Conservation (phyloP, 768 basidiomycete genomes). For the Boletus barrowsii region DNA sequence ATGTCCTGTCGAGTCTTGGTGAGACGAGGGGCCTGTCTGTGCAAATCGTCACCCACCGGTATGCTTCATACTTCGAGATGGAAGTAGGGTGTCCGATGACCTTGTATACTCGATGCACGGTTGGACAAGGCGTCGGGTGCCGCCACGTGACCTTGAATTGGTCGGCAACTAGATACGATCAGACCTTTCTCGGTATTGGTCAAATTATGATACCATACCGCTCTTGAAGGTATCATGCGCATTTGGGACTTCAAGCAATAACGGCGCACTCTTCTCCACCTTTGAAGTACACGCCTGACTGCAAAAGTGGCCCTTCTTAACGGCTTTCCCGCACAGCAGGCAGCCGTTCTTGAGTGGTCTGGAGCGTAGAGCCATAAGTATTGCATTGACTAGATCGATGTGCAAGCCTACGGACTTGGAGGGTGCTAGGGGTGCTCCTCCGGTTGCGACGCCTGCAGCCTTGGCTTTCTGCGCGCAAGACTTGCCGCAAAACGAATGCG, state of each 20-base stretch:
- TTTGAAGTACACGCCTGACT: constrained; percentile 51
- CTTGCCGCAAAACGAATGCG: constrained; percentile 63
- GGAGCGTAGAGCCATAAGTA: constrained; percentile 32
- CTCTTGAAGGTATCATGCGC: constrained; percentile 63
- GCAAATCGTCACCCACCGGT: constrained; percentile 42
- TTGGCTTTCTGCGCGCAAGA: constrained; percentile 53
- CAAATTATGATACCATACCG: constrained; percentile 38
- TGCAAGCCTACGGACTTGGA: constrained; percentile 30
- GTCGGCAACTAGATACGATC: constrained; percentile 45
- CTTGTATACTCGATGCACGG: constrained; percentile 63
- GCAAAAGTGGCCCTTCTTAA: constrained; percentile 66
- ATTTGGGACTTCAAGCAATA: constrained; percentile 56
- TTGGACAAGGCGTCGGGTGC: constrained; percentile 55
- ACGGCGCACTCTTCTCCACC: constrained; percentile 52
- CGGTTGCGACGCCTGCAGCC: constrained; percentile 26
- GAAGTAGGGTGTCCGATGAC: constrained; percentile 49
- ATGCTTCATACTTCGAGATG: constrained; percentile 56
- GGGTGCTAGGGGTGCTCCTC: constrained; percentile 21
- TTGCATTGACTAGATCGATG: constrained; percentile 24
- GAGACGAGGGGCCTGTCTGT: background rate
- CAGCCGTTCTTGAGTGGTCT: constrained; percentile 45
- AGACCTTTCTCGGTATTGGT: background rate
- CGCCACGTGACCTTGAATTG: constrained; percentile 73
- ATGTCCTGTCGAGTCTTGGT: constrained; percentile 35
- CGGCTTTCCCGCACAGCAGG: constrained; percentile 55